Evolutionary conservation across 2,329 filamentous ascomycete species (phyloP).

Genomic region (Coleophoma cylindrospora): DNA sequence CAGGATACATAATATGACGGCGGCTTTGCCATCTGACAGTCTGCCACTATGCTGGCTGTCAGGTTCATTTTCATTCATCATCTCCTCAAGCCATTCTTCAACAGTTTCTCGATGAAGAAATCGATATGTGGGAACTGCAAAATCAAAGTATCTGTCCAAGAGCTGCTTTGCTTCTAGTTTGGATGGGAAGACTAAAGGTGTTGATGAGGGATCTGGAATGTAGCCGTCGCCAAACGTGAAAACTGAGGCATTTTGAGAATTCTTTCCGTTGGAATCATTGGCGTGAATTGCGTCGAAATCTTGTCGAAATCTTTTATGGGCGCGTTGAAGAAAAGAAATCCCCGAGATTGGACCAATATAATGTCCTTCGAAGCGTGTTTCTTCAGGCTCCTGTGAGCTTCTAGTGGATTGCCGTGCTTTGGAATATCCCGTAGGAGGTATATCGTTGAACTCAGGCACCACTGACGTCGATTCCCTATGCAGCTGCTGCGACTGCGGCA

Average conservation of each 20-base stretch:
- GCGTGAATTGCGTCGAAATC: conserved; percentile 20
- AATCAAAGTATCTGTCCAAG: conserved; percentile 51
- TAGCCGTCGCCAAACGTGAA: conserved; percentile 12
- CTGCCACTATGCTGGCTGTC: neutral
- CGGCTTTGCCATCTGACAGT: conserved; percentile 31
- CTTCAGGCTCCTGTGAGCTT: conserved; percentile 3
- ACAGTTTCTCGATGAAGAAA: conserved; percentile 49
- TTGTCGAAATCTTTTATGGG: conserved; percentile 44
- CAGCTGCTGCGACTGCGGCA: no score
- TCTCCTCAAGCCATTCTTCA: conserved; percentile 38
- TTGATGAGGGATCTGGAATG: neutral
- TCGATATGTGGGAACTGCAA: conserved; percentile 53
- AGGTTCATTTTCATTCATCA: conserved; percentile 16
- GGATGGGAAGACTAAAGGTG: conserved; percentile 5
- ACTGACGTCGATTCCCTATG: no score
- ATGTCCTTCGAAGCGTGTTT: conserved; percentile 35
- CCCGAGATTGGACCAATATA: conserved; percentile 51
- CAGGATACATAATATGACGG: conserved; percentile 41
- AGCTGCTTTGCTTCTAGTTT: conserved; percentile 21
- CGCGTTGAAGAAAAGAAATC: conserved; percentile 49
- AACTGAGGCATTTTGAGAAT: conserved; percentile 4
- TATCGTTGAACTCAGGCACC: no score
- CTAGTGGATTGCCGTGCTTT: conserved; percentile 1
- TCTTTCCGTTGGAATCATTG: neutral
- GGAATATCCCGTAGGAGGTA: no score